These are phyloP conservation scores for Haberlea rhodopensis DNA, from an alignment of 257 asterid species.

Conservation along the genomic window DNA sequence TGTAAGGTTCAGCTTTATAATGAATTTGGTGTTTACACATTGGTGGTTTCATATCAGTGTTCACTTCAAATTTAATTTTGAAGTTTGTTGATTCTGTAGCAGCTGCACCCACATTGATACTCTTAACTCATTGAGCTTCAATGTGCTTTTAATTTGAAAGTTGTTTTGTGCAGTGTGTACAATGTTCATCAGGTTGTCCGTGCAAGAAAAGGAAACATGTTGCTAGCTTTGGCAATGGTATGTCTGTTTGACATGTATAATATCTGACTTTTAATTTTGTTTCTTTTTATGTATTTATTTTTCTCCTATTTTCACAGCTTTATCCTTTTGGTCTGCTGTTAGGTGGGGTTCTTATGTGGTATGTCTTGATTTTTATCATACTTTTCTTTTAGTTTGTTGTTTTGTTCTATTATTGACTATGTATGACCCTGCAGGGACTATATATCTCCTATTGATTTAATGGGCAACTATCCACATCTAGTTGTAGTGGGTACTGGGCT, in stretches of 20 bases:
- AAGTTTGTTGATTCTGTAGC: constrained; percentile 16
- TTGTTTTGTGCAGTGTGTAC: constrained; percentile 51
- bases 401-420: constrained; percentile 20
- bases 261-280: constrained; percentile 10
- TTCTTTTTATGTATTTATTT: constrained; percentile 17
- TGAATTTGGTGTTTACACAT: background rate
- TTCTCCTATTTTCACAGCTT: constrained; percentile 48
- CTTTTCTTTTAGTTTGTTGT: constrained; percentile 10
- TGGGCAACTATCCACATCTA: constrained; percentile 56
- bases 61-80: background rate
- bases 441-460: constrained; percentile 60
- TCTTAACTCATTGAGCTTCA: constrained; percentile 13
- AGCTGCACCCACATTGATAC: constrained; percentile 22
- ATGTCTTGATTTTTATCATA: constrained; percentile 28
- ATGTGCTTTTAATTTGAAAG: constrained; percentile 10
- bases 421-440: constrained; percentile 51
- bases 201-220: constrained; percentile 83
- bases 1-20: constrained; percentile 1
- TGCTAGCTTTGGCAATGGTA: constrained; percentile 88
- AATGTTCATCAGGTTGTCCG: constrained; percentile 72
- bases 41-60: background rate
- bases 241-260: constrained; percentile 14
- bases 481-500: constrained; percentile 69
- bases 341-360: constrained; percentile 77
- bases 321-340: constrained; percentile 75